Percentiles rank a stretch among this genome's conserved stretches.
phyloP scores from a whole-genome alignment of 2,329 filamentous ascomycete species.

The Cladosporium phlei region DNA sequence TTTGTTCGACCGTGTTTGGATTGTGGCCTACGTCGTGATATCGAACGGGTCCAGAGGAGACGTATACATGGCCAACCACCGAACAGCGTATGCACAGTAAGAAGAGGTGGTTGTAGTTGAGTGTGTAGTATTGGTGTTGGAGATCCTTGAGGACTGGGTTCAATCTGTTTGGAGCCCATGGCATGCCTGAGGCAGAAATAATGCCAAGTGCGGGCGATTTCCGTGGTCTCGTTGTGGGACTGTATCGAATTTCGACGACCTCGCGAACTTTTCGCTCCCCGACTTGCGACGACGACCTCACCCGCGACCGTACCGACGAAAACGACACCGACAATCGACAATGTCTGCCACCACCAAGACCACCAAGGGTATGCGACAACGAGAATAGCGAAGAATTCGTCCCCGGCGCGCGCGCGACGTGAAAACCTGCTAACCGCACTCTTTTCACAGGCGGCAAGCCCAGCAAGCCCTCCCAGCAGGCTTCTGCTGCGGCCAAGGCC shows the following conservation, averaged over 20 bases:
- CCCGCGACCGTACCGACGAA: constrained; percentile 9
- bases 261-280: constrained; percentile 56
- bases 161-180: too few species aligned
- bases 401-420: constrained; percentile 1
- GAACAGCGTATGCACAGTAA: too few species aligned
- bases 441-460: constrained; percentile 33
- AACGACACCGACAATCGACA: constrained; percentile 9
- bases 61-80: too few species aligned
- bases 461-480: constrained; percentile 68
- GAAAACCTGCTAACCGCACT: constrained; percentile 27
- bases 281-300: constrained; percentile 37
- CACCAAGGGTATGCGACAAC: constrained; percentile 10
- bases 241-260: constrained; percentile 52
- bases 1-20: too few species aligned
- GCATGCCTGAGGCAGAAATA: too few species aligned
- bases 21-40: too few species aligned
- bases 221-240: constrained; percentile 48
- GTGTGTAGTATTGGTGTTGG: too few species aligned
- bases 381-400: background rate
- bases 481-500: constrained; percentile 90
- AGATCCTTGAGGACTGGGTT: too few species aligned
- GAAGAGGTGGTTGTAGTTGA: too few species aligned
- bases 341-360: constrained; percentile 11
- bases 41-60: too few species aligned
- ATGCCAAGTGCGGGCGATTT: too few species aligned